Conservation (phyloP, 2,329 filamentous ascomycete genomes). For the Dothistroma septosporum region DNA sequence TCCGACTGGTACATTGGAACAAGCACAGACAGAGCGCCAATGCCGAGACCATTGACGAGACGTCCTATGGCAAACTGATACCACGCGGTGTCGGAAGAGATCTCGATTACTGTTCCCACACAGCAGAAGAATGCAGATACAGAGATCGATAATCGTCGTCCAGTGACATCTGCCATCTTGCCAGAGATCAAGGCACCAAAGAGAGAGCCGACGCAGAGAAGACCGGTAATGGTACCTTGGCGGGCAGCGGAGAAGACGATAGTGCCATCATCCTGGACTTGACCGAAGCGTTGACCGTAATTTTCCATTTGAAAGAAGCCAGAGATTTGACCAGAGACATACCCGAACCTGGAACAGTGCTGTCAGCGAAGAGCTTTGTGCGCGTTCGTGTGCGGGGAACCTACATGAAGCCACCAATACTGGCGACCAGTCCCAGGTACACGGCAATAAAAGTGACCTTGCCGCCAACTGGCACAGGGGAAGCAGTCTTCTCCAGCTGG, state of each 20-base stretch:
- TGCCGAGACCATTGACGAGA: constrained; percentile 42
- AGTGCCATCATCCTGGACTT: constrained; percentile 39
- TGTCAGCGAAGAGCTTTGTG: not conserved
- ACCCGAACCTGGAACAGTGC: constrained; percentile 14
- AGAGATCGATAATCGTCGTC: constrained; percentile 45
- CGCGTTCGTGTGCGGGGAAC: constrained; percentile 42
- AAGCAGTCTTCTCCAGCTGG: constrained; percentile 30
- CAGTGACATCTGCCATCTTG: constrained; percentile 53
- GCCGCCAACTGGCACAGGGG: constrained; percentile 18
- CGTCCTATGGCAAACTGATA: constrained; percentile 48
- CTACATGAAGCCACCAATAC: constrained; percentile 55
- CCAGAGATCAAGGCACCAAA: constrained; percentile 41
- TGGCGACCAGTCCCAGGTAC: constrained; percentile 55
- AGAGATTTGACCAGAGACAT: constrained; percentile 58
- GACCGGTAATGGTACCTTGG: constrained; percentile 40
- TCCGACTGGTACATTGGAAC: constrained; percentile 67
- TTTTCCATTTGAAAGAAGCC: constrained; percentile 44
- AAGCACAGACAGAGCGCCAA: constrained; percentile 49
- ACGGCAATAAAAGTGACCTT: constrained; percentile 37
- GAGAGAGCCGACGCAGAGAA: constrained; percentile 45
- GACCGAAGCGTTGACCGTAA: constrained; percentile 56
- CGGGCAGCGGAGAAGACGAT: constrained; percentile 33
- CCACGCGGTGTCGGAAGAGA: constrained; percentile 40
- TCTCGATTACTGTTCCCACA: constrained; percentile 43
- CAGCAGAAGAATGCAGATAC: constrained; percentile 45